phyloP scores from a whole-genome alignment of 805 yeast genomes.

The Myxozyma udenii region DNA sequence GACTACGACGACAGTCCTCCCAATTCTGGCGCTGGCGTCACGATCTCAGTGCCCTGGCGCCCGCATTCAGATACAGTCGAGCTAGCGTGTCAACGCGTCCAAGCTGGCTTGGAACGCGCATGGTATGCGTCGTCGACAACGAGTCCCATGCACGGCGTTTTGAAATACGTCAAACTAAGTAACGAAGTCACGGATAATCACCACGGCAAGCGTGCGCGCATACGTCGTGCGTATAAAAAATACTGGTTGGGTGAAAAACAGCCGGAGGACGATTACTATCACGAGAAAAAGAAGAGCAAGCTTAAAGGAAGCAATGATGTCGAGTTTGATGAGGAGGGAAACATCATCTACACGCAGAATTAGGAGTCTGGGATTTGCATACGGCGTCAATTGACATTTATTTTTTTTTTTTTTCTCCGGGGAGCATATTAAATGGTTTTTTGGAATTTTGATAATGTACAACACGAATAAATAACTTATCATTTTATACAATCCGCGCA shows the following conservation, averaged over 20 bases:
- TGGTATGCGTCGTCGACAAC: neutral
- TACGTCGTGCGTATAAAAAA: neutral
- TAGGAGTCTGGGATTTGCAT: too few relatives aligned
- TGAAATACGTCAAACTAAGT: neutral
- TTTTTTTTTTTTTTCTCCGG: too few relatives aligned
- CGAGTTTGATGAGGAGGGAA: too few relatives aligned
- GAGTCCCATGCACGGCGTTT: neutral
- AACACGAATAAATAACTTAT: too few relatives aligned
- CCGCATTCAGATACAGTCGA: neutral
- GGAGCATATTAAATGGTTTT: too few relatives aligned
- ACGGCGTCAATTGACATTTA: too few relatives aligned
- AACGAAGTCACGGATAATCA: neutral
- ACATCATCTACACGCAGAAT: too few relatives aligned
- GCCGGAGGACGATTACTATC: too few relatives aligned
- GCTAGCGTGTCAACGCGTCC: neutral
- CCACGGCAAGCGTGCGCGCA: neutral
- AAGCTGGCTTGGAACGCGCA: neutral
- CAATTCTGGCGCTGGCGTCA: neutral
- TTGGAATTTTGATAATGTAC: too few relatives aligned
- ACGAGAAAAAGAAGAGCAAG: too few relatives aligned
- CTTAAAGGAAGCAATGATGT: too few relatives aligned
- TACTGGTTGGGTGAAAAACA: neutral
- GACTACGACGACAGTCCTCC: too few relatives aligned
- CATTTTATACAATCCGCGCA: slow-evolving; percentile 31
- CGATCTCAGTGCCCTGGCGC: neutral